A percentile compares a stretch with the other conserved stretches of the same genome.
These are phyloP conservation scores for Crithidia thermophila DNA, from an alignment of 208 protist species.

Conservation along the genomic window DNA sequence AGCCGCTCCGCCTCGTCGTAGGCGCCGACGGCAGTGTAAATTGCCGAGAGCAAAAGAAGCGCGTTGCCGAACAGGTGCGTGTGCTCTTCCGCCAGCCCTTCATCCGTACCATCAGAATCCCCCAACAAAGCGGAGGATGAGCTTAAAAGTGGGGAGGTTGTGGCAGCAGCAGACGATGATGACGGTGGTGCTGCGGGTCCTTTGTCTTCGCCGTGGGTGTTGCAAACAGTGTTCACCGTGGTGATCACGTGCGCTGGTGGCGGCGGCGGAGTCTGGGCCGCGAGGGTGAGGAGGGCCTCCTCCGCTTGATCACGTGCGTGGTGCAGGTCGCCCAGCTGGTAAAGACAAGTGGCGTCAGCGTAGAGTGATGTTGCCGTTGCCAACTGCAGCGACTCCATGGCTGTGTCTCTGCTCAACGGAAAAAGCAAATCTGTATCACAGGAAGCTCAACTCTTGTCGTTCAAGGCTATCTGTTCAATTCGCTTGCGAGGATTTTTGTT, in stretches of 20 bases:
- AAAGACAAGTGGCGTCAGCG: constrained; percentile 30
- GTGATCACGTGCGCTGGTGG: constrained; percentile 1
- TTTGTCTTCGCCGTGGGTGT: neutral
- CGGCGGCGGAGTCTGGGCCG: too few species aligned
- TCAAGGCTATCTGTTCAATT: too few species aligned
- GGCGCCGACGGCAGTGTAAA: constrained; percentile 45
- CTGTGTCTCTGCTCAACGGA: too few species aligned
- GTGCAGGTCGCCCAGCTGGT: constrained; percentile 37
- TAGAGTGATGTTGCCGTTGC: constrained; percentile 20
- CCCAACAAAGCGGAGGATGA: neutral
- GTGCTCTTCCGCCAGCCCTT: too few species aligned
- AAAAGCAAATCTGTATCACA: too few species aligned
- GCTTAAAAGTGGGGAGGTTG: neutral
- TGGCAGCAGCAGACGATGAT: neutral
- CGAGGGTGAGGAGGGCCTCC: constrained; percentile 30
- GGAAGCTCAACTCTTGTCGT: too few species aligned
- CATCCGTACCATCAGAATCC: too few species aligned
- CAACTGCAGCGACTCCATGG: too few species aligned
- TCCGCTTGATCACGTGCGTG: constrained; percentile 35
- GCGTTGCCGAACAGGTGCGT: constrained; percentile 47
- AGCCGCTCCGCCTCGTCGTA: constrained; percentile 64
- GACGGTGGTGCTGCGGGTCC: too few species aligned
- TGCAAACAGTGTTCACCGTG: neutral
- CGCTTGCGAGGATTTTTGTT: too few species aligned
- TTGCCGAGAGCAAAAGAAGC: constrained; percentile 52